phyloP scores from a whole-genome alignment of 2,329 filamentous ascomycete genomes.

The Tolypocladium amazonense region DNA sequence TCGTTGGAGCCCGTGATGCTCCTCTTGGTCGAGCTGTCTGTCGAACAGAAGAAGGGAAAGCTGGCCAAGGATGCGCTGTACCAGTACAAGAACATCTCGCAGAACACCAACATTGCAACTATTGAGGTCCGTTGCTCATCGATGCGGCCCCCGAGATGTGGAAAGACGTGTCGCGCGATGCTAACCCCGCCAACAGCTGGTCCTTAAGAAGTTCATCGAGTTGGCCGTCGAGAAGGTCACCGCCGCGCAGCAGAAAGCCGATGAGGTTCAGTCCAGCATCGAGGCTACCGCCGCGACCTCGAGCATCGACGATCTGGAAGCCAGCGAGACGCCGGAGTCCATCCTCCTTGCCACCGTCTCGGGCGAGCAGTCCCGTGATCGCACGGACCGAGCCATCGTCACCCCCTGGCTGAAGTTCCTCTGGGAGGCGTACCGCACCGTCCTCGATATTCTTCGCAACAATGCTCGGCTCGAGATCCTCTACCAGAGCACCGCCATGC shows the following conservation, averaged over 20 bases:
- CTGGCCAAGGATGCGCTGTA: slow-evolving; percentile 97
- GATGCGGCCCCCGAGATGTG: neutral
- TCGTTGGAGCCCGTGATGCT: slow-evolving; percentile 98
- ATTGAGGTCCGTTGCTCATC: slow-evolving; percentile 60
- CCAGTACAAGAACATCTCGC: slow-evolving; percentile 99
- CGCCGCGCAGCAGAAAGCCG: slow-evolving; percentile 88
- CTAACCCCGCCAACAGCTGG: slow-evolving; percentile 44
- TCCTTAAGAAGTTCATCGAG: slow-evolving; percentile 97
- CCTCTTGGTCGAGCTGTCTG: slow-evolving; percentile 90
- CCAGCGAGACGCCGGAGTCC: slow-evolving; percentile 93
- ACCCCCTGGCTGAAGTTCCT: slow-evolving; percentile 99
- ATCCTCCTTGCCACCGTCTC: slow-evolving; percentile 97
- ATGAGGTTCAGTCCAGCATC: slow-evolving; percentile 82
- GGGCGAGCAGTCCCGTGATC: slow-evolving; percentile 92
- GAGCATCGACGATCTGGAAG: slow-evolving; percentile 90
- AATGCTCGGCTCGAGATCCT: slow-evolving; percentile 95
- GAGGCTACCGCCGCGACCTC: slow-evolving; percentile 55
- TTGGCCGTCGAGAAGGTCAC: slow-evolving; percentile 93
- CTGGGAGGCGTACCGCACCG: slow-evolving; percentile 98
- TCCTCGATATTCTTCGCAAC: slow-evolving; percentile 97
- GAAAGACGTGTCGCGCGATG: neutral
- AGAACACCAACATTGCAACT: slow-evolving; percentile 96
- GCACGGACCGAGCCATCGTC: slow-evolving; percentile 94
- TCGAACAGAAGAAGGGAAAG: slow-evolving; percentile 97
- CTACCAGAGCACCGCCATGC: slow-evolving; percentile 95